Evolutionary conservation across 306 rosid species (phyloP).

Genomic region (Lupinus albus): DNA sequence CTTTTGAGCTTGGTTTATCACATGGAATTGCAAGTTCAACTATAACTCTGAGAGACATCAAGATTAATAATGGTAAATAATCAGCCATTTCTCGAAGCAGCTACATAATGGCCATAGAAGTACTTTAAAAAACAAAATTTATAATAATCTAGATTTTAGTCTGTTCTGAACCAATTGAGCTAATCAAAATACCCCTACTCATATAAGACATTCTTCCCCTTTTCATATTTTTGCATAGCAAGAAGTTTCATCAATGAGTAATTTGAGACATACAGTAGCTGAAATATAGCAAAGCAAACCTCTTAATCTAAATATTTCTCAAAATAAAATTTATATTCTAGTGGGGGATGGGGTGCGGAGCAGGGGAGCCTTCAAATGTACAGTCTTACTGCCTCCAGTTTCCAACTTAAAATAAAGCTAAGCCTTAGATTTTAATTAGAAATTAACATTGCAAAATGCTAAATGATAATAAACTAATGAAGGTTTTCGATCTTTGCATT

Average conservation of each 20-base stretch:
- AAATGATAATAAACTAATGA: constrained; percentile 25
- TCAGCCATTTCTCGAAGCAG: constrained; percentile 13
- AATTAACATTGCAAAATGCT: constrained; percentile 20
- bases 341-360: background rate
- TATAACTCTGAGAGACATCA: constrained; percentile 65
- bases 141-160: background rate
- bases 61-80: constrained; percentile 31
- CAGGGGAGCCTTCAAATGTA: constrained; percentile 32
- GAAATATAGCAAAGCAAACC: background rate
- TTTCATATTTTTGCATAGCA: constrained; percentile 24
- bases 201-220: background rate
- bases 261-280: background rate
- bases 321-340: background rate
- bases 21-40: constrained; percentile 81
- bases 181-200: constrained; percentile 7
- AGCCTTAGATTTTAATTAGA: constrained; percentile 24
- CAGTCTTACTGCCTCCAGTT: constrained; percentile 14
- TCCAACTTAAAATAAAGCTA: constrained; percentile 32
- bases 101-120: constrained; percentile 5
- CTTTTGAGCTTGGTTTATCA: constrained; percentile 72
- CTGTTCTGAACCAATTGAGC: constrained; percentile 4
- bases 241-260: constrained; percentile 2
- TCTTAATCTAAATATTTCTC: background rate
- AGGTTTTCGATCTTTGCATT: constrained; percentile 18
- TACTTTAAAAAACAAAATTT: constrained; percentile 33